These are phyloP conservation scores for Penicillium arizonense DNA, from an alignment of 495 filamentous ascomycete species.

Conservation along the genomic window DNA sequence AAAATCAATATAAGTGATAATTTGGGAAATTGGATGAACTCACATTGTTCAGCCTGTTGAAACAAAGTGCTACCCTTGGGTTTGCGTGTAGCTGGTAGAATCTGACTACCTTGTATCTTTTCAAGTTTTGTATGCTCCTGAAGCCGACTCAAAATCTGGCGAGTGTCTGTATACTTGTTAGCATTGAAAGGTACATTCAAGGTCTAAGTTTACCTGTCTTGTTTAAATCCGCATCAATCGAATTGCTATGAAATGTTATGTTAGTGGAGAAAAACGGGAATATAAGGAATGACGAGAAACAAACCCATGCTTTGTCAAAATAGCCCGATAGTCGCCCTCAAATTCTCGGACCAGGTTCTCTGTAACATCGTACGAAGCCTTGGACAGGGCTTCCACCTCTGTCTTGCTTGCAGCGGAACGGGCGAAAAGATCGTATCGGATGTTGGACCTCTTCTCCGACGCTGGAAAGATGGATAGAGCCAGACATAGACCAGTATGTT, in stretches of 20 bases:
- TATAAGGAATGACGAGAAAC: neutral
- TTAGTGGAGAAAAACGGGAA: neutral
- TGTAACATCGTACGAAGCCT: neutral
- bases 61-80: slow-evolving; percentile 30
- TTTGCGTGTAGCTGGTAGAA: slow-evolving; percentile 31
- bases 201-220: slow-evolving; percentile 1
- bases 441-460: slow-evolving; percentile 15
- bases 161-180: neutral
- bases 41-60: slow-evolving; percentile 36
- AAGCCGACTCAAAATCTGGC: slow-evolving; percentile 17
- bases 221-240: neutral
- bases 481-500: slow-evolving; percentile 8
- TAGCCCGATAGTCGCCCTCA: slow-evolving; percentile 7
- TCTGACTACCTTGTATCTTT: slow-evolving; percentile 17
- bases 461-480: slow-evolving; percentile 18
- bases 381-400: neutral
- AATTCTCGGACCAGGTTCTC: neutral
- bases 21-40: neutral
- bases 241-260: neutral
- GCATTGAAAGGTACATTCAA: neutral
- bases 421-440: slow-evolving; percentile 23
- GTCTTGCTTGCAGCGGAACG: neutral
- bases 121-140: slow-evolving; percentile 34
- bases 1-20: neutral
- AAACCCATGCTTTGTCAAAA: neutral